These are phyloP conservation scores for Brassica juncea DNA, from an alignment of 345 rosid genomes.

Conservation along the genomic window DNA sequence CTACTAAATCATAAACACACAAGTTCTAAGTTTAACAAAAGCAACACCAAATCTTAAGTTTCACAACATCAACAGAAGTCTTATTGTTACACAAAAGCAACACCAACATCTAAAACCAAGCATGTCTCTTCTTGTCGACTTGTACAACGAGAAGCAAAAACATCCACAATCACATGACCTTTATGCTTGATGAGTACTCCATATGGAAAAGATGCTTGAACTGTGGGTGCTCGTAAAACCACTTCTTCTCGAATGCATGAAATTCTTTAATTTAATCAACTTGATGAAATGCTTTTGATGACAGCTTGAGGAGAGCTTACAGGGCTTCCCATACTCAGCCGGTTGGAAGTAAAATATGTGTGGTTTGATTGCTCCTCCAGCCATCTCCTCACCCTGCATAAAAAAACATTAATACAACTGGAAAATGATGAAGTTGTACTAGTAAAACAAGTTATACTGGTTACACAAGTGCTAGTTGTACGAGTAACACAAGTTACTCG, in stretches of 20 bases:
- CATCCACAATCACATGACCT: not conserved
- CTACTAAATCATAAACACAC: too few relatives aligned
- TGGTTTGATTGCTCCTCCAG: not conserved
- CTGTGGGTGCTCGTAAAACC: not conserved
- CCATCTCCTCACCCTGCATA: not conserved
- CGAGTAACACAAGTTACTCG: not conserved
- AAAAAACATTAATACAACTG: not conserved
- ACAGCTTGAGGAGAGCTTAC: not conserved
- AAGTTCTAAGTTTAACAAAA: too few relatives aligned
- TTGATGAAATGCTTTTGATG: not conserved
- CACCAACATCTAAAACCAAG: too few relatives aligned
- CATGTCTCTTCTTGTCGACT: too few relatives aligned
- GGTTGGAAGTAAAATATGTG: not conserved
- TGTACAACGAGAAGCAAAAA: not conserved
- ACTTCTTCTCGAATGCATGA: not conserved
- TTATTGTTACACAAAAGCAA: too few relatives aligned
- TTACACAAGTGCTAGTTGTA: not conserved
- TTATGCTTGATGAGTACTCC: not conserved
- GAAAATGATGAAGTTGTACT: not conserved
- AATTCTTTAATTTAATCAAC: not conserved
- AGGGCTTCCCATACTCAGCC: not conserved
- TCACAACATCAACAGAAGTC: too few relatives aligned
- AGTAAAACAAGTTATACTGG: not conserved
- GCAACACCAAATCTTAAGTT: too few relatives aligned
- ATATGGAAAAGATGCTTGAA: not conserved